Base-by-base conservation (phyloP, 257 asterid genomes). In the Apocynum venetum region DNA sequence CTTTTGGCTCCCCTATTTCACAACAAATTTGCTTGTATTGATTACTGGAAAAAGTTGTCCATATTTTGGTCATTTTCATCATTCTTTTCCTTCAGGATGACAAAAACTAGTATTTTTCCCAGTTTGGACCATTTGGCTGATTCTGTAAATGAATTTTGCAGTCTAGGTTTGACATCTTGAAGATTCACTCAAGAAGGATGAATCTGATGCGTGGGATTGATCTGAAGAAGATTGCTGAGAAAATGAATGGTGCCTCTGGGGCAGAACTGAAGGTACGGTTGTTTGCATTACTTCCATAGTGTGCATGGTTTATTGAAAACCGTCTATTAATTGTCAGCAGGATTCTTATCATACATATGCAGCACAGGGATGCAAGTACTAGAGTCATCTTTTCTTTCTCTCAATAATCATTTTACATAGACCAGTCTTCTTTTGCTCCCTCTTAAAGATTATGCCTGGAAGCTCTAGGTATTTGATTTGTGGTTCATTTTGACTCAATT, bases 231-330 rank as follows among this genome's bases (percentile, higher is more conserved):
- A 92, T 94, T 77, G 93, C 97, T 55, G 98, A 89, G 88, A 94
- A 94, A 82, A 92, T 92, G 97, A 89, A 87, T 76, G 97, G 97
- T 53, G 97, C 97, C 61, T 94, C 98, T 44, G 97, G 97, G 57
- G 98, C 97, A 43, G 97, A 92, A 82, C 93, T 94, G 20, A 91
- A 93, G 98, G 98, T 91, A 81, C 25, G 75, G 48, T 80, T 2
- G 1, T 14, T 75, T 51, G 49, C 25, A 19, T 66, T 53, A 53
- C 38, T 19, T 56, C 1, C n/a, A 35, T 25, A 2, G 40, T 2
- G 66, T 3, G 40, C 66, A 7, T 59, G 4, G 38, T n/a, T 9
- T 17, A 35, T 59, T 9, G 66, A 59, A 59, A 44, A 25, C 31
- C 31, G 31, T 25, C 31, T 25, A 25, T 25, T 25, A 25, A 25